Percentiles rank a stretch among this genome's conserved stretches.
phyloP scores from a whole-genome alignment of 73 alveolate species.

The Paramecium biaurelia region DNA sequence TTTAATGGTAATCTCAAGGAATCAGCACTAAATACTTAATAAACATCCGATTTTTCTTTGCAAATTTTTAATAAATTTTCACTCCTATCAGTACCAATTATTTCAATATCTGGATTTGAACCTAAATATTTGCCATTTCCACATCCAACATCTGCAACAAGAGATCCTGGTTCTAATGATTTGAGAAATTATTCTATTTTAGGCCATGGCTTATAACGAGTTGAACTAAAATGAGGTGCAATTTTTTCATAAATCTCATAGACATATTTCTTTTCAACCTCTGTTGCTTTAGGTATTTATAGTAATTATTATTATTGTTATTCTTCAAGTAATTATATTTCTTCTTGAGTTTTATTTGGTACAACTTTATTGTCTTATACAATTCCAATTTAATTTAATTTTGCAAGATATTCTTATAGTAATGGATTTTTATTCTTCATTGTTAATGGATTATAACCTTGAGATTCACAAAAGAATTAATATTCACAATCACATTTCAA shows the following conservation, averaged over 20 bases:
- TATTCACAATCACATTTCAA: conserved; percentile 75
- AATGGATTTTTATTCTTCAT: conserved; percentile 66
- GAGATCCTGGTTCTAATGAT: conserved; percentile 88
- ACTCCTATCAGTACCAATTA: conserved; percentile 96
- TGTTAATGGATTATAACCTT: conserved; percentile 65
- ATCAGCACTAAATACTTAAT: conserved; percentile 88
- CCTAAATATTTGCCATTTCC: conserved; percentile 99
- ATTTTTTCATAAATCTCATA: conserved; percentile 98
- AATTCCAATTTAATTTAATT: conserved; percentile 62
- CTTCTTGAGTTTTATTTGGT: conserved; percentile 78
- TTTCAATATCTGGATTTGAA: conserved; percentile 71
- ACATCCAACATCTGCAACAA: conserved; percentile 97
- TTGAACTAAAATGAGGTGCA: conserved; percentile 97
- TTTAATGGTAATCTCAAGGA: conserved; percentile 89
- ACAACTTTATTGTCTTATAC: conserved; percentile 67
- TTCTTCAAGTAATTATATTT: conserved; percentile 65
- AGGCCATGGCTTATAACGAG: conserved; percentile 99
- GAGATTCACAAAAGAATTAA: conserved; percentile 75
- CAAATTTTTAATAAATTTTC: conserved; percentile 87
- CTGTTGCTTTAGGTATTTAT: conserved; percentile 74
- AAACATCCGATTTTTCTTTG: conserved; percentile 77
- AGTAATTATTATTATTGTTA: conserved; percentile 49
- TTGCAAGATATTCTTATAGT: conserved; percentile 23
- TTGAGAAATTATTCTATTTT: conserved; percentile 88
- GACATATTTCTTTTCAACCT: conserved; percentile 96